Percentiles rank a stretch among this genome's conserved stretches.
Conservation (phyloP, 805 yeast genomes). For the Barnettozyma siamensis region DNA sequence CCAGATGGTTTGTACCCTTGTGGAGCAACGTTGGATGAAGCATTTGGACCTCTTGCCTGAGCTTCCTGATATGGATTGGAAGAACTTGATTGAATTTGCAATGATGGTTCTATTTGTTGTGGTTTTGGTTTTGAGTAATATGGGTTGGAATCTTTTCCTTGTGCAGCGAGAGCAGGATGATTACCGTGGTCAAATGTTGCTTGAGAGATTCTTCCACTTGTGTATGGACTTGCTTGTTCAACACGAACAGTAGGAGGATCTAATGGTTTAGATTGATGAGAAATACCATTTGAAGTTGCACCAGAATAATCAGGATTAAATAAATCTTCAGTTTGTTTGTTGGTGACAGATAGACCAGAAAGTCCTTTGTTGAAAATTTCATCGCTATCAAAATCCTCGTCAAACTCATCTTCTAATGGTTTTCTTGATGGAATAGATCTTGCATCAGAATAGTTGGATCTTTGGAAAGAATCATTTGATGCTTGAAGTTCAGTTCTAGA, state of each 20-base stretch:
- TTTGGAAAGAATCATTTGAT: constrained; percentile 6
- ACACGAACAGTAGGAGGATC: constrained; percentile 11
- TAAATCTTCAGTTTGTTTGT: constrained; percentile 13
- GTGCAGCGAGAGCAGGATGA: background rate
- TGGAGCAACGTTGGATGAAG: background rate
- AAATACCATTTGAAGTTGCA: constrained; percentile 5
- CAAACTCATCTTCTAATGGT: constrained; percentile 11
- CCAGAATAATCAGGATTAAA: constrained; percentile 26
- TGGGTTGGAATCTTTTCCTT: constrained; percentile 5
- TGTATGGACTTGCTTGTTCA: constrained; percentile 17
- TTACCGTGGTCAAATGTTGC: constrained; percentile 10
- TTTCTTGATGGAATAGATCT: constrained; percentile 1
- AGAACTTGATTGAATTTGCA: constrained; percentile 1
- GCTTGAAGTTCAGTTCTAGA: background rate
- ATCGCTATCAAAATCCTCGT: constrained; percentile 26
- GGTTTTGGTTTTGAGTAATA: background rate
- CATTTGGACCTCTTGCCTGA: background rate
- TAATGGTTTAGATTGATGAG: constrained; percentile 10
- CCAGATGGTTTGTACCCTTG: constrained; percentile 10
- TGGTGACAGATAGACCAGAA: constrained; percentile 15
- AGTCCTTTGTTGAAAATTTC: constrained; percentile 23
- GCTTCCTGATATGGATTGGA: background rate
- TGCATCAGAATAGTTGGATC: constrained; percentile 6
- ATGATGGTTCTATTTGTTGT: constrained; percentile 1
- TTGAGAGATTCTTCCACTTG: constrained; percentile 20